These are phyloP conservation scores for Scenedesmus sp. DNA, from an alignment of 163 green algal genomes.

Conservation along the genomic window DNA sequence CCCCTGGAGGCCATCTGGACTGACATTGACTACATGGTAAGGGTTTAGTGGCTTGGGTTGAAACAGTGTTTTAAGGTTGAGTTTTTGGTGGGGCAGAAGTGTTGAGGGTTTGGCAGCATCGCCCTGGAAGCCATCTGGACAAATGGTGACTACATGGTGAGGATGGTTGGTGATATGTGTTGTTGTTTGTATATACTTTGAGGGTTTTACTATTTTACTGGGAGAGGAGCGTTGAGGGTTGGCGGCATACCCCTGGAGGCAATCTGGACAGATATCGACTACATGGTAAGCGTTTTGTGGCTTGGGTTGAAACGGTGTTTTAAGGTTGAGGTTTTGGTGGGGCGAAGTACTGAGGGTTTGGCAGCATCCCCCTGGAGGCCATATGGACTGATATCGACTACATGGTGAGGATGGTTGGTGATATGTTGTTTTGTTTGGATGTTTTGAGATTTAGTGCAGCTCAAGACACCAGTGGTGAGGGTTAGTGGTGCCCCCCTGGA, in stretches of 20 bases:
- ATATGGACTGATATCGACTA: slow-evolving; percentile 74
- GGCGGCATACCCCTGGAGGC: slow-evolving; percentile 64
- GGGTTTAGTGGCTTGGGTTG: too few relatives aligned
- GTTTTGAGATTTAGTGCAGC: too few relatives aligned
- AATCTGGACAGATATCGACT: slow-evolving; percentile 74
- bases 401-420: slow-evolving; percentile 55
- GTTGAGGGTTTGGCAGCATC: too few relatives aligned
- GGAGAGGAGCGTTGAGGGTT: slow-evolving; percentile 10
- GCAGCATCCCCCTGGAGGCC: slow-evolving; percentile 50
- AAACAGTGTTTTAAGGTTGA: too few relatives aligned
- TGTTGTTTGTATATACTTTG: too few relatives aligned
- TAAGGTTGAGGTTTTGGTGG: background rate
- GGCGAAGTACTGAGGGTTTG: background rate
- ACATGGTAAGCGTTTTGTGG: slow-evolving; percentile 59
- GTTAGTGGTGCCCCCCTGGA: slow-evolving; percentile 62
- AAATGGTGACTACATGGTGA: background rate
- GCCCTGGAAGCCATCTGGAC: too few relatives aligned
- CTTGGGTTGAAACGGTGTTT: too few relatives aligned
- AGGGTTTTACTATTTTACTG: too few relatives aligned
- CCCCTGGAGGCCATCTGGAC: slow-evolving; percentile 67
- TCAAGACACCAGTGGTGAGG: slow-evolving; percentile 11
- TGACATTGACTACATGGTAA: slow-evolving; percentile 82
- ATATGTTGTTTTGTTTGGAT: too few relatives aligned
- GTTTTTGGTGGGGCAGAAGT: slow-evolving; percentile 12
- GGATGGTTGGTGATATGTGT: background rate